Evolutionary conservation across 225 moss, liverwort and hornwort species (phyloP).

Genomic region (Pseudoscleropodium purum): DNA sequence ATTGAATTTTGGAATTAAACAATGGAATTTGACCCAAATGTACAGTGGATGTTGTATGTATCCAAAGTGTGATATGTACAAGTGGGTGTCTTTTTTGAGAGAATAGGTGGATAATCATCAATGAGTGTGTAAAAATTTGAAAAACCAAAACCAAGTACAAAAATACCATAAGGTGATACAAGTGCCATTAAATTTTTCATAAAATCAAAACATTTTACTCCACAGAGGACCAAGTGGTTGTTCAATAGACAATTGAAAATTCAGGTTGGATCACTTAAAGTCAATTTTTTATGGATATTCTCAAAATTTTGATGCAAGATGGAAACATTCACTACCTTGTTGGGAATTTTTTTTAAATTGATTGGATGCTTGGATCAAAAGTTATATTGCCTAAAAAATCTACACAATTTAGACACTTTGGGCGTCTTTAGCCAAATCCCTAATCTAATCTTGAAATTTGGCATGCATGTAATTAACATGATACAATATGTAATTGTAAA

Average conservation of each 20-base stretch:
- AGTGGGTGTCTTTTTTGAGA: background rate
- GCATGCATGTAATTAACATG: background rate
- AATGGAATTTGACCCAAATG: too few species aligned
- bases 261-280: background rate
- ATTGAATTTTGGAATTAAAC: background rate
- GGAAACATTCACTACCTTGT: background rate
- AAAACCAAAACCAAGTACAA: background rate
- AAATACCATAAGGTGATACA: background rate
- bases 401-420: rapidly evolving
- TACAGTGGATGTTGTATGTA: too few species aligned
- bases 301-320: background rate
- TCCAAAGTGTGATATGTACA: too few species aligned
- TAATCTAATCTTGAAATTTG: background rate
- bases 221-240: background rate
- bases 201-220: background rate
- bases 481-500: background rate
- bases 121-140: background rate
- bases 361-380: background rate
- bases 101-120: background rate
- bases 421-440: background rate
- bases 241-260: background rate
- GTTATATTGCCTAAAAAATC: background rate
- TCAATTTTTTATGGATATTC: background rate
- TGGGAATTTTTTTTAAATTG: too few species aligned
- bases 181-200: background rate